phyloP scores from a whole-genome alignment of 1,284 basidiomycete species.

The Papiliotrema laurentii region DNA sequence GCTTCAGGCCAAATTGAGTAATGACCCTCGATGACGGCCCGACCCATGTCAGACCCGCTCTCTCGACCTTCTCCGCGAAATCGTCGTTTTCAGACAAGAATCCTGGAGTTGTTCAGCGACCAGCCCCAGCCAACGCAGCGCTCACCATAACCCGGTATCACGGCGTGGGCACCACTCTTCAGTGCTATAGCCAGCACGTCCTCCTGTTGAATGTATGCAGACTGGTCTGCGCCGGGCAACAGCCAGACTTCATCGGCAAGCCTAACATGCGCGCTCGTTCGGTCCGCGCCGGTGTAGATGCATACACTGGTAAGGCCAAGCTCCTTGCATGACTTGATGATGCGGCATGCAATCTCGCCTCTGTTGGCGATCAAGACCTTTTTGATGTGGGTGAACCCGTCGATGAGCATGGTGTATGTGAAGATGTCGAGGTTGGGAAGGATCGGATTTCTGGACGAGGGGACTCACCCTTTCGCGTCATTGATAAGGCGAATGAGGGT shows the following conservation, averaged over 20 bases:
- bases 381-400: too few relatives aligned
- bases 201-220: conserved; percentile 24
- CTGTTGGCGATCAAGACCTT: conserved; percentile 84
- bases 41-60: conserved; percentile 57
- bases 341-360: conserved; percentile 92
- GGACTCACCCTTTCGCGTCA: too few relatives aligned
- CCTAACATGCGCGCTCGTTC: conserved; percentile 67
- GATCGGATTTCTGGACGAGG: too few relatives aligned
- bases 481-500: too few relatives aligned
- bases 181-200: conserved; percentile 23
- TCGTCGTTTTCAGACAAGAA: too few relatives aligned
- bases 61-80: conserved; percentile 53
- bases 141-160: conserved; percentile 31
- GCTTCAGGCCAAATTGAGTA: conserved; percentile 60
- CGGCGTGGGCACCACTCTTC: conserved; percentile 19
- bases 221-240: conserved; percentile 21
- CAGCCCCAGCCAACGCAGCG: too few relatives aligned
- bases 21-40: conserved; percentile 59
- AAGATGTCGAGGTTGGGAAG: too few relatives aligned
- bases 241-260: conserved; percentile 37
- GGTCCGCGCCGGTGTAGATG: conserved; percentile 82
- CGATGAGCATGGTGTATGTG: too few relatives aligned
- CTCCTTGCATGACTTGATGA: conserved; percentile 82
- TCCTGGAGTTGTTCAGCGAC: too few relatives aligned
- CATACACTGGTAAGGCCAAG: conserved; percentile 85